These are phyloP conservation scores for Malus hybrid DNA, from an alignment of 331 rosid species.

Conservation along the genomic window DNA sequence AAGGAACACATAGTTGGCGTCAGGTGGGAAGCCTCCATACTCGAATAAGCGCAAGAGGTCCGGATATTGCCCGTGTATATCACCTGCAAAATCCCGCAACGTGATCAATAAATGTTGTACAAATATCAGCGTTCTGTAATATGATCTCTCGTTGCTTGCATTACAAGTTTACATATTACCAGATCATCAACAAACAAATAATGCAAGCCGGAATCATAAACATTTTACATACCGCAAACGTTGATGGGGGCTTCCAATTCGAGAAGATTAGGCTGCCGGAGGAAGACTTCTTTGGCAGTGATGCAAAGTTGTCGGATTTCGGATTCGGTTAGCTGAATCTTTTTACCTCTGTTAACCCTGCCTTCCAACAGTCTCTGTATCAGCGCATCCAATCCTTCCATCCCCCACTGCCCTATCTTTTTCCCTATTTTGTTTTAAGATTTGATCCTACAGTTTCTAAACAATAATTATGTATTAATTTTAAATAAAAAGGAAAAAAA, in stretches of 20 bases:
- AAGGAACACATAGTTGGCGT: slow-evolving; percentile 61
- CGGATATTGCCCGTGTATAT: slow-evolving; percentile 73
- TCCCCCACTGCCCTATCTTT: slow-evolving; percentile 15
- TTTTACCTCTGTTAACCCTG: slow-evolving; percentile 55
- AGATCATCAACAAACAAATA: neutral
- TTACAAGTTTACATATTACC: neutral
- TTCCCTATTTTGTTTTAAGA: neutral
- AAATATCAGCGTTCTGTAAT: neutral
- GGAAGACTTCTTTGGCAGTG: slow-evolving; percentile 56
- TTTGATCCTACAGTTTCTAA: neutral
- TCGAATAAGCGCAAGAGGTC: slow-evolving; percentile 67
- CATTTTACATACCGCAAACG: slow-evolving; percentile 46
- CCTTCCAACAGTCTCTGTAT: slow-evolving; percentile 66
- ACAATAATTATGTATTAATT: neutral
- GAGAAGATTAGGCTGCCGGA: slow-evolving; percentile 62
- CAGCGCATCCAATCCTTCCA: slow-evolving; percentile 78
- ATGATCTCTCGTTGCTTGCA: neutral
- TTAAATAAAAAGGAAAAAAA: neutral
- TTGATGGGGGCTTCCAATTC: slow-evolving; percentile 79
- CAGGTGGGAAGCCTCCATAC: slow-evolving; percentile 72
- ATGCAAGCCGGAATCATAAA: neutral
- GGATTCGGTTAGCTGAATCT: slow-evolving; percentile 49
- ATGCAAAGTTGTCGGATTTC: slow-evolving; percentile 75
- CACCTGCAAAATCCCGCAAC: slow-evolving; percentile 31
- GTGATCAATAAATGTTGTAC: neutral